Conservation (phyloP, 2,329 filamentous ascomycete genomes). For the Rhexocercosporidium sp. region DNA sequence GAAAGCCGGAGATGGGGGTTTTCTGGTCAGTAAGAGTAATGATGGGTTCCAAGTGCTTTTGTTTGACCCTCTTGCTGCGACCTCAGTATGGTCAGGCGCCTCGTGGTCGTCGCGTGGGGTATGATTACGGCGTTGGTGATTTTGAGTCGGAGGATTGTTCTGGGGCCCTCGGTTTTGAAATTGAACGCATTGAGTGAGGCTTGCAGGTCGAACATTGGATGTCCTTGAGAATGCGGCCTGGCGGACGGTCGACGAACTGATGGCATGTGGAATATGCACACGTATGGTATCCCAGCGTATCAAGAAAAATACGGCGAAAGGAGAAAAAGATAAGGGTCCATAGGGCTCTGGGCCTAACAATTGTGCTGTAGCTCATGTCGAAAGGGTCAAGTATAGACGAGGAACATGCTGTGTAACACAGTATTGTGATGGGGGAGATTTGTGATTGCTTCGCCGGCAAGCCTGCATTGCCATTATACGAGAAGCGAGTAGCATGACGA, state of each 20-base stretch:
- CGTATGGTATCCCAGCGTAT: background rate
- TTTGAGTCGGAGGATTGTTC: background rate
- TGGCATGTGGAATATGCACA: background rate
- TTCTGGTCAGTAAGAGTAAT: background rate
- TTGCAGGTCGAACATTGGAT: background rate
- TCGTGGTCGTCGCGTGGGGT: background rate
- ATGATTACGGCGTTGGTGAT: background rate
- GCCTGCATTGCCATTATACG: background rate
- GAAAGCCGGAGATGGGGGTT: background rate
- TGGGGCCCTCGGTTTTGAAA: background rate
- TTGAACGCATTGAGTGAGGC: background rate
- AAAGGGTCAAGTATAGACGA: background rate
- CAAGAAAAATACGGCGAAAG: no score
- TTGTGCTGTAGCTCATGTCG: background rate
- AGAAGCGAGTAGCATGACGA: background rate
- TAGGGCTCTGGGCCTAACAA: background rate
- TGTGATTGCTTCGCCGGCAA: background rate
- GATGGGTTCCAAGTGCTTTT: background rate
- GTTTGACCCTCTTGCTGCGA: background rate
- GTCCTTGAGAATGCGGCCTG: background rate
- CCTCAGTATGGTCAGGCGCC: background rate
- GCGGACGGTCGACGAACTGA: background rate
- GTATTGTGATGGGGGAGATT: slow-evolving; percentile 1
- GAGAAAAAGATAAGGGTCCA: background rate
- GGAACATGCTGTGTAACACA: background rate